Conservation (phyloP, 2,329 filamentous ascomycete species). For the Sporothrix phasma region DNA sequence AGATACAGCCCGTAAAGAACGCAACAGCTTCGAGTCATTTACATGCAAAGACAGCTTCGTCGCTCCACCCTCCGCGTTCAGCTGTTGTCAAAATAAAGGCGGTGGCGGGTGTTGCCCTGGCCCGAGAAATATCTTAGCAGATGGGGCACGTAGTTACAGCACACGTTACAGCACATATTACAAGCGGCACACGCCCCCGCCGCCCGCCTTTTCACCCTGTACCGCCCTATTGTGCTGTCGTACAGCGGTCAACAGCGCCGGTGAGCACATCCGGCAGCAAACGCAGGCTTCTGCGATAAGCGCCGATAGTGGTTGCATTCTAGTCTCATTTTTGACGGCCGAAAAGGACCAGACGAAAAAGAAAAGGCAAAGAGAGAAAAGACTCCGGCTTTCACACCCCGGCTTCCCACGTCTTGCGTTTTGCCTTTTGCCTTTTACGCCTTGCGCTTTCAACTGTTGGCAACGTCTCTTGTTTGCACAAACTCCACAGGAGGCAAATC, state of each 20-base stretch:
- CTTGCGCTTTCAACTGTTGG: no score
- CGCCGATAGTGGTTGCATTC: not conserved
- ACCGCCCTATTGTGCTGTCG: not conserved
- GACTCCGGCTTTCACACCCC: no score
- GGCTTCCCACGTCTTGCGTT: not conserved
- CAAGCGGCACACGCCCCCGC: not conserved
- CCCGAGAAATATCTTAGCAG: no score
- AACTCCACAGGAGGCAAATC: not conserved
- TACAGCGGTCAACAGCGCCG: constrained; percentile 2
- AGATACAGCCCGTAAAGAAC: no score
- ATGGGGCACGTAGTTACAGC: no score
- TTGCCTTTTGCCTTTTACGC: no score
- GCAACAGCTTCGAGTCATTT: not conserved
- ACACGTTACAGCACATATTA: no score
- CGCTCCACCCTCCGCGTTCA: not conserved
- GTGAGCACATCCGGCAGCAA: no score
- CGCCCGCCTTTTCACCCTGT: not conserved
- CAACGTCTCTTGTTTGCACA: no score
- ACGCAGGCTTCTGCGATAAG: not conserved
- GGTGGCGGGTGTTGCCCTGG: constrained; percentile 8
- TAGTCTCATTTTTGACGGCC: not conserved
- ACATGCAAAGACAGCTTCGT: not conserved
- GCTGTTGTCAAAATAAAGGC: not conserved
- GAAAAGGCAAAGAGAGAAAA: not conserved
- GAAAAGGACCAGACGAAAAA: not conserved